phyloP scores from a whole-genome alignment of 2,329 filamentous ascomycete genomes.

The Dothideomycetes sp. region DNA sequence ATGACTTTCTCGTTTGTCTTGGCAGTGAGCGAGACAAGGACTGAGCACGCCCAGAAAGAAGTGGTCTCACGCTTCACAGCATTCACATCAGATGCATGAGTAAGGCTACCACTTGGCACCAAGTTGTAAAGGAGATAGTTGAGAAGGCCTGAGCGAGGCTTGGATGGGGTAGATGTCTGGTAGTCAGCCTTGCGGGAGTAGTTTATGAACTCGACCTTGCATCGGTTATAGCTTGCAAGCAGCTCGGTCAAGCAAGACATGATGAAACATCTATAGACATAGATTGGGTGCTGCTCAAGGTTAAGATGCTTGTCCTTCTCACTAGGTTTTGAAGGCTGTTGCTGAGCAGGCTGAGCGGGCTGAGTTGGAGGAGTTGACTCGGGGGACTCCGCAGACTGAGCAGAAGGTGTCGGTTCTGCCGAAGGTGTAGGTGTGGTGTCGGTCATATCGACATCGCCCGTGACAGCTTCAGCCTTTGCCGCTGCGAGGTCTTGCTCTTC shows the following conservation, averaged over 20 bases:
- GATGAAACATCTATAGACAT: slow-evolving; percentile 91
- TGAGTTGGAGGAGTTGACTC: no score
- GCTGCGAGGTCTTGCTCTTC: slow-evolving; percentile 31
- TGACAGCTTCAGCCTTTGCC: slow-evolving; percentile 22
- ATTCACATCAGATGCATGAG: slow-evolving; percentile 60
- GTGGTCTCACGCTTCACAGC: slow-evolving; percentile 81
- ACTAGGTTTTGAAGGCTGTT: slow-evolving; percentile 57
- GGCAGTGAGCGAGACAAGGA: slow-evolving; percentile 75
- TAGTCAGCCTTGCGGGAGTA: slow-evolving; percentile 87
- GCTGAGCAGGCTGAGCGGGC: slow-evolving; percentile 13
- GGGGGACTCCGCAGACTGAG: slow-evolving; percentile 6
- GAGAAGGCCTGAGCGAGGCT: slow-evolving; percentile 81
- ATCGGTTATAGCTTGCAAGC: slow-evolving; percentile 80
- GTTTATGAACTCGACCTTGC: slow-evolving; percentile 98
- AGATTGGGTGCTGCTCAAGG: slow-evolving; percentile 79
- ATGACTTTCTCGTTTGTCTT: slow-evolving; percentile 71
- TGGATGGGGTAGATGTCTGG: slow-evolving; percentile 77
- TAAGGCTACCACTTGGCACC: slow-evolving; percentile 52
- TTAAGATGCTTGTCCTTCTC: slow-evolving; percentile 54
- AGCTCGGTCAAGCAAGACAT: slow-evolving; percentile 87
- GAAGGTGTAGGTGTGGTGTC: slow-evolving; percentile 14
- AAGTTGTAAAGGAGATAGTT: slow-evolving; percentile 87
- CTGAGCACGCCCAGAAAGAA: slow-evolving; percentile 73
- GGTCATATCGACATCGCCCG: slow-evolving; percentile 41
- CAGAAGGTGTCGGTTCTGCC: slow-evolving; percentile 26